Evolutionary conservation across 2,329 filamentous ascomycete species (phyloP).

Genomic region (Cladophialophora exuberans): DNA sequence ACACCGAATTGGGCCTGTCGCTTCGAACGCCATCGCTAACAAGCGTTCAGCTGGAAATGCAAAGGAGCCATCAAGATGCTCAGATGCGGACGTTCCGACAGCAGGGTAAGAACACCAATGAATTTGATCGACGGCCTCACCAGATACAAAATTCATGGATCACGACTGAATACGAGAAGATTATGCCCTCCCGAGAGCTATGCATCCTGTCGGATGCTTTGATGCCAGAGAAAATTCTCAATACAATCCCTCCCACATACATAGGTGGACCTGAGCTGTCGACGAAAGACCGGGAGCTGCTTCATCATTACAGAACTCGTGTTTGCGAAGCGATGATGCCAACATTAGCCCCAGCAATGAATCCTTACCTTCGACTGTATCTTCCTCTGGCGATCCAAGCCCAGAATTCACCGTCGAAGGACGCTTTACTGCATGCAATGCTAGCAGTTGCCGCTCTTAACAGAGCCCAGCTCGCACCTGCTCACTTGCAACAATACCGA

Average conservation of each 20-base stretch:
- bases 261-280: not conserved
- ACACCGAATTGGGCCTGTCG: not conserved
- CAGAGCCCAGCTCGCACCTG: not conserved
- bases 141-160: not conserved
- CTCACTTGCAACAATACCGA: not conserved
- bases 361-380: constrained; percentile 13
- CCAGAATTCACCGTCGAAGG: not conserved
- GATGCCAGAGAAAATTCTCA: constrained; percentile 3
- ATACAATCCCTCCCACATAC: not conserved
- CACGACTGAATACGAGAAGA: not conserved
- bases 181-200: not conserved
- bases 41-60: not conserved
- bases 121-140: not conserved
- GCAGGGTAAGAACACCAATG: not conserved
- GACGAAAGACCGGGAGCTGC: constrained; percentile 1
- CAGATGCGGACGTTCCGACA: not conserved
- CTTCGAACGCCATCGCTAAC: not conserved
- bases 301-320: constrained; percentile 13
- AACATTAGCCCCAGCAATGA: constrained; percentile 3
- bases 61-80: not conserved
- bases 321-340: constrained; percentile 19
- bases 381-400: constrained; percentile 8
- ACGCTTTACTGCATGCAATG: constrained; percentile 9
- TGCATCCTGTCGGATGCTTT: not conserved
- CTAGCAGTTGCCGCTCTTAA: constrained; percentile 16